Evolutionary conservation across 371 early-diverging fungal genomes (phyloP).

Genomic region (Actinomucor elegans): DNA sequence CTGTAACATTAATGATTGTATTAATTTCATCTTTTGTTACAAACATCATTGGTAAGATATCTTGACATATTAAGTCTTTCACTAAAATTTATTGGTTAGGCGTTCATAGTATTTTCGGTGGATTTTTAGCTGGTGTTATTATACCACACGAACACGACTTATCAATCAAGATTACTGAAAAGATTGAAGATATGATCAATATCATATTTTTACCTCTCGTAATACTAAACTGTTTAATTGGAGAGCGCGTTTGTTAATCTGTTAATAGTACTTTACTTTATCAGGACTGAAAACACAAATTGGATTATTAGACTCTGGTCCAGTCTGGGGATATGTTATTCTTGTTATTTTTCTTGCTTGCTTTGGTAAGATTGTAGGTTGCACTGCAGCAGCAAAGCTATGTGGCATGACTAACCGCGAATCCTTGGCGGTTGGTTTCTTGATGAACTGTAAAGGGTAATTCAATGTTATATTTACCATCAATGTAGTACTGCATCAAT

Average conservation of each 20-base stretch:
- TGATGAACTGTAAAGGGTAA: constrained; percentile 95
- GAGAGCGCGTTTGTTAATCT: neutral
- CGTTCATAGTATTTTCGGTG: constrained; percentile 78
- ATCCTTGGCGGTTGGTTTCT: constrained; percentile 80
- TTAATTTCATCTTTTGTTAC: constrained; percentile 78
- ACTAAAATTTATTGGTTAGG: too few relatives aligned
- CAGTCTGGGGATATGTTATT: constrained; percentile 77
- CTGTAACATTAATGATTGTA: constrained; percentile 63
- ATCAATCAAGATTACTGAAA: constrained; percentile 82
- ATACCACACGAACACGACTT: constrained; percentile 89
- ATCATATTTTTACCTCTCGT: constrained; percentile 86
- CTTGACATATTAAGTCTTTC: too few relatives aligned
- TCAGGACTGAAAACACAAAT: constrained; percentile 91
- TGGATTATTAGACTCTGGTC: constrained; percentile 66
- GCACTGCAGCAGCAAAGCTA: constrained; percentile 70
- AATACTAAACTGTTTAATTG: constrained; percentile 10
- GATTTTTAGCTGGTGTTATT: constrained; percentile 83
- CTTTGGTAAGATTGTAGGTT: constrained; percentile 86
- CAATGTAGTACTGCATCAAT: too few relatives aligned
- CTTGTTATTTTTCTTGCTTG: constrained; percentile 77
- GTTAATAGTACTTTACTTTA: constrained; percentile 78
- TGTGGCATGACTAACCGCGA: constrained; percentile 79
- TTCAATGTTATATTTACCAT: neutral
- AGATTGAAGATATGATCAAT: constrained; percentile 88
- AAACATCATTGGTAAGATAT: constrained; percentile 82